Evolutionary conservation across 805 yeast genomes (phyloP).

Genomic region (Ogataea methanolica): DNA sequence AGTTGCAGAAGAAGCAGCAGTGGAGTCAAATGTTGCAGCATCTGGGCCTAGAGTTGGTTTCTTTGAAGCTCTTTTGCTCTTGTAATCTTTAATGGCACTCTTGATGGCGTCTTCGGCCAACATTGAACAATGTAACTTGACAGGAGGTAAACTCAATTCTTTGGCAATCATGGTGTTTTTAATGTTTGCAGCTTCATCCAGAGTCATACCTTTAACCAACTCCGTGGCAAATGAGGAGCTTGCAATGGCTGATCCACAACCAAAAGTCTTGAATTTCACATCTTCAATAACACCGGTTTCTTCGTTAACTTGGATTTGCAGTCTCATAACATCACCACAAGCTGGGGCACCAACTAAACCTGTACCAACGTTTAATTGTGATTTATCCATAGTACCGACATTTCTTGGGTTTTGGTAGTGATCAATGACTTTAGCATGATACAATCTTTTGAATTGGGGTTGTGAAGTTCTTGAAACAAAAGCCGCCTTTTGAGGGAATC

Average conservation of each 20-base stretch:
- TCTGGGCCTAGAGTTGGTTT: conserved; percentile 62
- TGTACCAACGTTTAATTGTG: conserved; percentile 76
- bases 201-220: conserved; percentile 87
- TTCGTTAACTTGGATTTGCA: conserved; percentile 91
- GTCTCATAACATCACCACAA: conserved; percentile 98
- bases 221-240: conserved; percentile 94
- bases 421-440: conserved; percentile 91
- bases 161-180: conserved; percentile 94
- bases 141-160: conserved; percentile 94
- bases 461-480: not conserved
- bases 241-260: conserved; percentile 99
- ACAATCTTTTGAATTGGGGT: conserved; percentile 32
- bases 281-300: conserved; percentile 87
- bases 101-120: conserved; percentile 98
- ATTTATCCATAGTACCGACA: conserved; percentile 88
- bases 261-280: conserved; percentile 97
- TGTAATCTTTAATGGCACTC: conserved; percentile 94
- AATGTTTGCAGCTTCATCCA: conserved; percentile 89
- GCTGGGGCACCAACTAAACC: conserved; percentile 99
- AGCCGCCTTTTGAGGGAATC: too few species aligned
- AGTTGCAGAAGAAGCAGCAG: conserved; percentile 5
- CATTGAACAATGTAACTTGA: conserved; percentile 97
- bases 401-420: conserved; percentile 96
- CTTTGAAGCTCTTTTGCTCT: conserved; percentile 60
- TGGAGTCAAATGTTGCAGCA: conserved; percentile 27